phyloP scores from a whole-genome alignment of 1,284 basidiomycete species.

The Inonotus obliquus region DNA sequence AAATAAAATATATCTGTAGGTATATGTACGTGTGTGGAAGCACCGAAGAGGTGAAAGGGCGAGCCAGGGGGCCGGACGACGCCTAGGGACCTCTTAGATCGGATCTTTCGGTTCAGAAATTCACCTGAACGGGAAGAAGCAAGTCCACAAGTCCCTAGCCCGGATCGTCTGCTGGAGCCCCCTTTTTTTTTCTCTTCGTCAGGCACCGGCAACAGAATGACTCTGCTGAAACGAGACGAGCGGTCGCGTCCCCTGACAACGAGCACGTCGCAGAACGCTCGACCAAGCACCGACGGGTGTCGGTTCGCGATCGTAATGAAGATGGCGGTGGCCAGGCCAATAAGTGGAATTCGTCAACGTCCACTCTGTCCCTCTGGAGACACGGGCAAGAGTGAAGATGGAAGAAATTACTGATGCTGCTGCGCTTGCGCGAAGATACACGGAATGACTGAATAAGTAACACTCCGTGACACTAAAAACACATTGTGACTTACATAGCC shows the following conservation, averaged over 20 bases:
- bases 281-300: background rate
- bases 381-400: background rate
- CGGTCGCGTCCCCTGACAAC: conserved; percentile 1
- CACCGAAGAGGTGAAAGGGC: too few relatives aligned
- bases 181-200: conserved; percentile 11
- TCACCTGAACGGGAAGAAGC: background rate
- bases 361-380: background rate
- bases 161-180: background rate
- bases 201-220: conserved; percentile 11
- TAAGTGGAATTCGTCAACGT: background rate
- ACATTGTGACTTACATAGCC: background rate
- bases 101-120: conserved; percentile 4
- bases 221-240: background rate
- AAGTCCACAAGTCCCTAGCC: background rate
- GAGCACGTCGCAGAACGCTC: background rate
- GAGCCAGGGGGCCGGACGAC: background rate
- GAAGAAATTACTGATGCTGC: background rate
- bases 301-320: background rate
- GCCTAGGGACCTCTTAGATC: background rate
- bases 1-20: background rate
- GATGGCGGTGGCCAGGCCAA: background rate
- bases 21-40: background rate
- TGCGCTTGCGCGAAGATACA: background rate
- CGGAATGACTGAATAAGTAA: background rate
- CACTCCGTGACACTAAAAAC: background rate